Base-by-base conservation (phyloP, 306 rosid species). In the Ziziphus jujuba region DNA sequence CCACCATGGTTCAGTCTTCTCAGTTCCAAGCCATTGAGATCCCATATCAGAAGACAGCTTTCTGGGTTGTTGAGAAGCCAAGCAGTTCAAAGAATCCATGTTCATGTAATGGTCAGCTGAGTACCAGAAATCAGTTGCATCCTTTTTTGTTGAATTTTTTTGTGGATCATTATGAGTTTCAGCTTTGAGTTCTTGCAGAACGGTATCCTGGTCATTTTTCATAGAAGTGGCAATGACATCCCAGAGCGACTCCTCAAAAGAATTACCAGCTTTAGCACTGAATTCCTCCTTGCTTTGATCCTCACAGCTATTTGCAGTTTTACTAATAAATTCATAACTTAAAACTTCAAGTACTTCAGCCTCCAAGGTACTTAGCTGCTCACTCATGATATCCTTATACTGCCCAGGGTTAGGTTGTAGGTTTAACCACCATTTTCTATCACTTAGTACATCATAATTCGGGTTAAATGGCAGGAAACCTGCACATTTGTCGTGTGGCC, bases 1-100 rank as follows among this genome's bases (percentile, higher is more conserved):
- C 98, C 98, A 92, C 92, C 98, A 89, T 6, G 89, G 89, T 57
- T 77, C 86, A 35, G 67, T 74, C 77, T 82, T 89, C 78, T 80
- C 86, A 51, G 74, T 31, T 21, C 72, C 86, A 61, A 72, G 67
- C 86, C 83, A 85, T 59, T 71, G 82, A 12, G 87, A 78, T 56
- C 86, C 86, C 67, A 79, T 16, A 77, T 82, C 84, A 70, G 82
- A 79, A 61, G 81, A 63, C 33, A 84, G 50, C 67, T 45, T 73
- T 76, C 72, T 79, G 63, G 70, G 63, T 73, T 77, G 83, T 54
- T 83, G 79, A 50, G 80, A 82, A 36, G 68, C 70, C 55, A 56
- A 67, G 72, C 74, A 70, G 73, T 52, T 68, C n/a, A 78, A 44
- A 72, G 80, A 54, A 77, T 87, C 91, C 79, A 80, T 75, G 52